phyloP scores from a whole-genome alignment of 2,329 filamentous ascomycete species.

The Penicillium sp. region DNA sequence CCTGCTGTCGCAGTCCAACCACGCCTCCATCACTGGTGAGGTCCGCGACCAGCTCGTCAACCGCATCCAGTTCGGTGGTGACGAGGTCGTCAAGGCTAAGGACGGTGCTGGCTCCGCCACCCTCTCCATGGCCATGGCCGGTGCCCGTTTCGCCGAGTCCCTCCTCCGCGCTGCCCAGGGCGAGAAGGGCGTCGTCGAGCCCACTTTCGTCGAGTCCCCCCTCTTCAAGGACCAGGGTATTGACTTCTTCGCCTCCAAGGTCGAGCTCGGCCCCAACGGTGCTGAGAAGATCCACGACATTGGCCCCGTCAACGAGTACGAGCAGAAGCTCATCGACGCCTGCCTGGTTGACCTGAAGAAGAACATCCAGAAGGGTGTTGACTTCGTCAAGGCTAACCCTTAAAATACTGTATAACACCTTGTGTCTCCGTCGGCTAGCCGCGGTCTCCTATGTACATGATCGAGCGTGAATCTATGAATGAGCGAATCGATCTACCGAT shows the following conservation, averaged over 20 bases:
- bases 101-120: constrained; percentile 95
- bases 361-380: constrained; percentile 87
- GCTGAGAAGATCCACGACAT: constrained; percentile 91
- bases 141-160: constrained; percentile 82
- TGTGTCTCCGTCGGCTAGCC: constrained; percentile 19
- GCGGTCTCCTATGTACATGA: background rate
- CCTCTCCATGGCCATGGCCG: constrained; percentile 98
- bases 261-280: constrained; percentile 95
- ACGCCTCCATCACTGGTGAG: constrained; percentile 80
- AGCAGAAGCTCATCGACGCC: constrained; percentile 88
- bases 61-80: constrained; percentile 97
- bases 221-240: constrained; percentile 98
- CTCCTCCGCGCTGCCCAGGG: constrained; percentile 91
- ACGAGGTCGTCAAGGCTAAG: constrained; percentile 99
- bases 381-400: constrained; percentile 66
- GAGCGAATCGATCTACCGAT: background rate
- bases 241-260: constrained; percentile 93
- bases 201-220: constrained; percentile 94
- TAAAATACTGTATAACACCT: constrained; percentile 37
- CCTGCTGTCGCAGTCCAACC: constrained; percentile 90
- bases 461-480: constrained; percentile 9
- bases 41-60: constrained; percentile 77
- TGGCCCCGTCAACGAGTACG: constrained; percentile 79
- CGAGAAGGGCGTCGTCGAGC: constrained; percentile 93
- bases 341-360: constrained; percentile 68